These are phyloP conservation scores for Brassica napus DNA, from an alignment of 345 rosid species.

Conservation along the genomic window Da-Ae NC_063450.1:45114001-45114500, in stretches of 20 bases:
- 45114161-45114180: neutral
- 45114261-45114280: conserved; percentile 17
- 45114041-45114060: conserved; percentile 16
- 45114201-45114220: neutral
- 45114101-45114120: neutral
- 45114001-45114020: conserved; percentile 20
- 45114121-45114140: neutral
- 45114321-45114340: conserved; percentile 38
- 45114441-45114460: conserved; percentile 25
- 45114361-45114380: conserved; percentile 41
- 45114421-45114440: conserved; percentile 19
- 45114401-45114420: conserved; percentile 30
- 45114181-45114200: conserved; percentile 10
- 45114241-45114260: conserved; percentile 13
- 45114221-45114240: neutral
- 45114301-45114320: conserved; percentile 20
- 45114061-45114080: conserved; percentile 18
- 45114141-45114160: neutral
- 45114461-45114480: conserved; percentile 5
- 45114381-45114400: conserved; percentile 41
- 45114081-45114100: neutral
- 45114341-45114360: conserved; percentile 17
- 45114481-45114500: conserved; percentile 34
- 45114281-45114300: conserved; percentile 31
- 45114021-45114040: conserved; percentile 21